These are phyloP conservation scores for Fusarium sarcochroum DNA, from an alignment of 2,329 filamentous ascomycete species.

Conservation along the genomic window DNA sequence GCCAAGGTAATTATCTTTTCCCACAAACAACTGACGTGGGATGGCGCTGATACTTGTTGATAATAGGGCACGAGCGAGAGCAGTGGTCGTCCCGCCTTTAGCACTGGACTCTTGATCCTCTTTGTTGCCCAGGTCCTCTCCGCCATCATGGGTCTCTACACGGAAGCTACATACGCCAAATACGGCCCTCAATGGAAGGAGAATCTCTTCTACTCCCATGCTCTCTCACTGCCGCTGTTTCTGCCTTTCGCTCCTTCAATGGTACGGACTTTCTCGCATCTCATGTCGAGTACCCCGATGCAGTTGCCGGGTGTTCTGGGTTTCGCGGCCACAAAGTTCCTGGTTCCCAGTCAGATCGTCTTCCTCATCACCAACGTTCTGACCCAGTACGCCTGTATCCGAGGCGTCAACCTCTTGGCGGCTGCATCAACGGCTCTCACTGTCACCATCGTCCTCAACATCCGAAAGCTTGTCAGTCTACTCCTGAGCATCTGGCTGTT, in stretches of 20 bases:
- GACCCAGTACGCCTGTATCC: conserved; percentile 95
- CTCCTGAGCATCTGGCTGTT: conserved; percentile 95
- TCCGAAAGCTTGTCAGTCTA: conserved; percentile 92
- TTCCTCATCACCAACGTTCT: conserved; percentile 83
- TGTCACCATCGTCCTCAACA: conserved; percentile 95
- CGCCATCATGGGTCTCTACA: conserved; percentile 95
- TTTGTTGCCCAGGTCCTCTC: conserved; percentile 91
- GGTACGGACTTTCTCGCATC: conserved; percentile 71
- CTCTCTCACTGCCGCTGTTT: conserved; percentile 83
- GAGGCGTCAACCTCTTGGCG: conserved; percentile 94
- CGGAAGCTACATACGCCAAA: conserved; percentile 87
- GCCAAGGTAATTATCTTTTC: conserved; percentile 74
- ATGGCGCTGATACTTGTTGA: conserved; percentile 4
- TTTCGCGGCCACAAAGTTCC: conserved; percentile 18
- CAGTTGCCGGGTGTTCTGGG: conserved; percentile 44
- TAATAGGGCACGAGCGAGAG: conserved; percentile 37
- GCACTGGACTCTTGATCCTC: conserved; percentile 82
- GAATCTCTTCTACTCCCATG: conserved; percentile 92
- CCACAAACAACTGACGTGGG: neutral
- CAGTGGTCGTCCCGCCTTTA: conserved; percentile 51
- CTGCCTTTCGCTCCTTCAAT: conserved; percentile 78
- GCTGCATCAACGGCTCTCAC: conserved; percentile 91
- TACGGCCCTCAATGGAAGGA: conserved; percentile 95
- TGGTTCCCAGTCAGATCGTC: conserved; percentile 76
- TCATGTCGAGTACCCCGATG: conserved; percentile 75